These are phyloP conservation scores for Eimeria maxima DNA, from an alignment of 169 alveolate genomes.

Conservation along the genomic window DNA sequence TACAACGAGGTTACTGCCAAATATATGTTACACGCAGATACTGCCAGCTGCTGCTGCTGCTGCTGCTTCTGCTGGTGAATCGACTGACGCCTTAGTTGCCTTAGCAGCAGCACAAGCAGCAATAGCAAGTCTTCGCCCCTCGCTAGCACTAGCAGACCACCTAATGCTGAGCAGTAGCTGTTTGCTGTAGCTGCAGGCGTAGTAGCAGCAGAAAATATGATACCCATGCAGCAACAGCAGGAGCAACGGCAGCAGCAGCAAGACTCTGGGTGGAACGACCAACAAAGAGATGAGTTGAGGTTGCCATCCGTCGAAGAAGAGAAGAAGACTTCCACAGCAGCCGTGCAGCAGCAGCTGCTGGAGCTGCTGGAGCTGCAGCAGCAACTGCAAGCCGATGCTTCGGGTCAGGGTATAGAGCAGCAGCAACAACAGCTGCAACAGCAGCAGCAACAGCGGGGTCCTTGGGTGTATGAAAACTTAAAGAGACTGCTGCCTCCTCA, in stretches of 20 bases:
- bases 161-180: constrained; percentile 2
- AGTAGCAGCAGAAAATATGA: background rate
- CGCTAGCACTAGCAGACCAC: background rate
- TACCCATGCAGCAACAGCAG: background rate
- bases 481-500: constrained; percentile 16
- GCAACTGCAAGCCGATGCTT: background rate
- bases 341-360: constrained; percentile 7
- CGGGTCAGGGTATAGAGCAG: too few relatives aligned
- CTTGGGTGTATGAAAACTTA: background rate
- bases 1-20: too few relatives aligned
- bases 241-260: constrained; percentile 1
- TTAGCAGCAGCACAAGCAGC: background rate
- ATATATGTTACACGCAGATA: too few relatives aligned
- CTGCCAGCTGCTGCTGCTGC: too few relatives aligned
- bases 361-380: constrained; percentile 18
- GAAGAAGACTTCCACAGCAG: background rate
- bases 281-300: background rate
- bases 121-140: too few relatives aligned
- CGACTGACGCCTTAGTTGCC: background rate
- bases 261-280: background rate
- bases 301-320: background rate
- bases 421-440: background rate
- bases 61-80: background rate
- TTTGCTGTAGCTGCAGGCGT: background rate
- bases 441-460: too few relatives aligned